These are phyloP conservation scores for Micromonas commoda DNA, from an alignment of 139 green algal species.

Conservation along the genomic window DNA sequence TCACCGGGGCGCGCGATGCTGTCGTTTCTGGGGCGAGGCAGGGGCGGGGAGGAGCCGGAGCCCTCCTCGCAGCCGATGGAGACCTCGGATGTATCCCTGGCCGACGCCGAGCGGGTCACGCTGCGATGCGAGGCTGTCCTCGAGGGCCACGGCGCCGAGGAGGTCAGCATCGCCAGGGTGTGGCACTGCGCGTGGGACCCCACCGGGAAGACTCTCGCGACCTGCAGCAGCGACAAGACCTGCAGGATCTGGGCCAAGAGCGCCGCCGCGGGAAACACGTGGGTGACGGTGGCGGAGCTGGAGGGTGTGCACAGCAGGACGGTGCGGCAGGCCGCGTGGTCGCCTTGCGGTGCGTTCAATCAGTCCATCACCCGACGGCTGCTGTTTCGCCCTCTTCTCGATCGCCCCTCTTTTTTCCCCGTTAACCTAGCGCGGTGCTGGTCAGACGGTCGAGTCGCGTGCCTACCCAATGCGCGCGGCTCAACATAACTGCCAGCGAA, in stretches of 20 bases:
- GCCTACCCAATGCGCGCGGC: too few species aligned
- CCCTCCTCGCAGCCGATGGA: not conserved
- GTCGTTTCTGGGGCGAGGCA: not conserved
- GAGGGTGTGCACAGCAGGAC: not conserved
- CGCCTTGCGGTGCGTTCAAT: slow-evolving; percentile 22
- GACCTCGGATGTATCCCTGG: not conserved
- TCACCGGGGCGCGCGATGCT: too few species aligned
- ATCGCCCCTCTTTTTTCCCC: too few species aligned
- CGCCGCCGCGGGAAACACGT: not conserved
- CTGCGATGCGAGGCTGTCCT: not conserved
- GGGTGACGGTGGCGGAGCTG: not conserved
- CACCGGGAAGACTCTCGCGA: not conserved
- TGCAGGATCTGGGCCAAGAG: not conserved
- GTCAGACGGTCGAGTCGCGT: too few species aligned
- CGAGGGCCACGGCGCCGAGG: not conserved
- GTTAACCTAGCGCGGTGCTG: too few species aligned
- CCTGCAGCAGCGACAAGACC: not conserved
- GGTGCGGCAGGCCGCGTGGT: not conserved
- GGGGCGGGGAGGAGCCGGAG: not conserved
- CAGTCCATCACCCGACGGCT: too few species aligned
- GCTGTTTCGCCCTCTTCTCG: too few species aligned
- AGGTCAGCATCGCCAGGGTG: too few species aligned
- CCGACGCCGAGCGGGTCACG: not conserved
- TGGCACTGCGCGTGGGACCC: not conserved
- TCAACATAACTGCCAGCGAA: too few species aligned